Evolutionary conservation across 345 rosid genomes (phyloP), one percentile per base, ranked within the genome.

Genomic region (Clarkia xantiana): DNA sequence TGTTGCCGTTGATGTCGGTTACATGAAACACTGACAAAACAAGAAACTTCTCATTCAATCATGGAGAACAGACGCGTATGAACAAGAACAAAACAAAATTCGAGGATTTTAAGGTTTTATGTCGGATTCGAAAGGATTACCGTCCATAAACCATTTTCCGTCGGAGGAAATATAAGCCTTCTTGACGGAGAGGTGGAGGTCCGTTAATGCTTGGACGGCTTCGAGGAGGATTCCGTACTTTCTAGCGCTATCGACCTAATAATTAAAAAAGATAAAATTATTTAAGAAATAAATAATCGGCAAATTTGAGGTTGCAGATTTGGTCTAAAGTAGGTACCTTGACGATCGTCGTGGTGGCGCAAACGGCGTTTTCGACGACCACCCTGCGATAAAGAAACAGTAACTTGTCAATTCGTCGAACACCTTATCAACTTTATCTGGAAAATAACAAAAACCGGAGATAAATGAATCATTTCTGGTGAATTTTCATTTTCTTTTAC

Each of bases 141-240:
- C 98, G 71, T 91, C 96, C 98, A 91, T 91, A 84, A 81, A 79
- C 87, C 87, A 91, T 22, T 71, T 68, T 50, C 98, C 96, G 65
- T 86, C 98, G 13, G 85, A 22, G 25, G 25, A 22, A 22, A 22
- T 22, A 22, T 22, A 22, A 2, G 25, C 25, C 25, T 22, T 22
- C 25, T 22, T 22, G 25, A 22, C 25, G 25, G 25, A 22, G 25
- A 22, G 25, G 25, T 22, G 25, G 25, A 22, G 25, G 25, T 22
- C 25, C 3, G 25, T 5, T 22, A 22, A 5, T 2, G 2, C 25
- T 22, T 22, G 25, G 25, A 22, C 25, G 25, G 25, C 25, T 22
- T 22, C 25, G 5, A 22, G 25, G 25, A 22, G 25, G 25, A 2
- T 22, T 22, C 25, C 25, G 25, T 2, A 22, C 25, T 22, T 22